These are phyloP conservation scores for Plectosphaerella cucumerina DNA, from an alignment of 2,329 filamentous ascomycete genomes.

Conservation along the genomic window DNA sequence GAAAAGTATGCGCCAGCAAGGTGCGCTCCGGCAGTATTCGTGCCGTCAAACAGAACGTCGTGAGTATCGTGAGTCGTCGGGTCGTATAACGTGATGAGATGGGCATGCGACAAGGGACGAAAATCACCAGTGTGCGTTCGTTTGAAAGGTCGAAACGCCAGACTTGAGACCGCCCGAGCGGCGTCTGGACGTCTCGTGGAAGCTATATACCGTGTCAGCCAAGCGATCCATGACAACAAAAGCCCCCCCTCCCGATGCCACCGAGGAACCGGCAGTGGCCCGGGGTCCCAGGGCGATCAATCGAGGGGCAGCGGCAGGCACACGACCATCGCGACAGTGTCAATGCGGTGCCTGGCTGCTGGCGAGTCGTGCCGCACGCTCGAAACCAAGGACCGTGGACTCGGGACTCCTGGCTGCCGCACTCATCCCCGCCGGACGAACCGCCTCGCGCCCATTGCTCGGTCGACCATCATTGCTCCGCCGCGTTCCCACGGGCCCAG, in stretches of 20 bases:
- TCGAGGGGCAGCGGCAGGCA: too few relatives aligned
- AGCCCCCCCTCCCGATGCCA: neutral
- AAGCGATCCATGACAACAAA: constrained; percentile 1
- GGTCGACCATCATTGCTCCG: neutral
- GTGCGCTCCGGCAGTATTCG: neutral
- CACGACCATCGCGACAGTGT: neutral
- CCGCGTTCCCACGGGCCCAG: neutral
- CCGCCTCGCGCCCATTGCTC: neutral
- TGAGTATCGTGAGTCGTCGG: neutral
- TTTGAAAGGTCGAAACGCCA: neutral
- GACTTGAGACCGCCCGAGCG: neutral
- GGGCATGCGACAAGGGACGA: neutral
- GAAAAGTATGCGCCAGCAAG: neutral
- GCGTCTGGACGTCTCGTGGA: neutral
- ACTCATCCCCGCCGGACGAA: neutral
- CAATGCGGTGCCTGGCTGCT: neutral
- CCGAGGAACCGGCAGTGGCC: neutral
- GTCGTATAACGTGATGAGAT: neutral
- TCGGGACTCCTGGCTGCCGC: neutral
- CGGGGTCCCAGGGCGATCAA: neutral
- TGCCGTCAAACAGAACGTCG: neutral
- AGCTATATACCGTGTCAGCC: constrained; percentile 4
- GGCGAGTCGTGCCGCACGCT: neutral
- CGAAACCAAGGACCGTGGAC: neutral
- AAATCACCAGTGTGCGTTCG: neutral